Evolutionary conservation across 2,329 filamentous ascomycete species (phyloP).

Genomic region (Aureobasidium pullulans): DNA sequence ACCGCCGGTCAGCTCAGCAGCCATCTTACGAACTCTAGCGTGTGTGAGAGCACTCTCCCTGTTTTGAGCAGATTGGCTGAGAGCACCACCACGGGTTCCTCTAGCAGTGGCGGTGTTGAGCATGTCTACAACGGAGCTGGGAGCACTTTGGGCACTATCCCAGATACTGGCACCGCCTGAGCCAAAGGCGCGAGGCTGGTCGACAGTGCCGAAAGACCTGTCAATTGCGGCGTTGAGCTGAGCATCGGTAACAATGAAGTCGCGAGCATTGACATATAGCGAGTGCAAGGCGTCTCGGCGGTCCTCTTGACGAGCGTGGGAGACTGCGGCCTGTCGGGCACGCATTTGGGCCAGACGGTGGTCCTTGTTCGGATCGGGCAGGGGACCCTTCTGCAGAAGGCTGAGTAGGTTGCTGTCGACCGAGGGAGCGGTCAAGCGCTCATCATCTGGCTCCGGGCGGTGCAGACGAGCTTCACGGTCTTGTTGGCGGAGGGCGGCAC

Average conservation of each 20-base stretch:
- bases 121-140: constrained; percentile 43
- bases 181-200: constrained; percentile 30
- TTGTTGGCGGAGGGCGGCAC: constrained; percentile 43
- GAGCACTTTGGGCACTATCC: constrained; percentile 36
- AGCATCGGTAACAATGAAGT: constrained; percentile 77
- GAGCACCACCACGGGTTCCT: constrained; percentile 23
- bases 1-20: constrained; percentile 60
- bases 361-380: constrained; percentile 16
- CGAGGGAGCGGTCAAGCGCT: constrained; percentile 64
- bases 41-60: constrained; percentile 27
- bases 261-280: constrained; percentile 79
- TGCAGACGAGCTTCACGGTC: constrained; percentile 46
- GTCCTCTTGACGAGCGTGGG: constrained; percentile 37
- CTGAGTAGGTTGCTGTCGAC: constrained; percentile 34
- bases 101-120: constrained; percentile 28
- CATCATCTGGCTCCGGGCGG: constrained; percentile 66
- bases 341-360: constrained; percentile 28
- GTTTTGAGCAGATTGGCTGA: constrained; percentile 20
- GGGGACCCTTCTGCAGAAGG: constrained; percentile 18
- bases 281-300: constrained; percentile 64
- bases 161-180: constrained; percentile 46
- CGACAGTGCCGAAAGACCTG: constrained; percentile 61
- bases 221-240: constrained; percentile 71
- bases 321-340: constrained; percentile 42
- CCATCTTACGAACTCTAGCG: constrained; percentile 55